A percentile compares a stretch with the other conserved stretches of the same genome.
These are phyloP conservation scores for Leccinum rimulosum DNA, from an alignment of 768 basidiomycete genomes.

Conservation along the genomic window DNA sequence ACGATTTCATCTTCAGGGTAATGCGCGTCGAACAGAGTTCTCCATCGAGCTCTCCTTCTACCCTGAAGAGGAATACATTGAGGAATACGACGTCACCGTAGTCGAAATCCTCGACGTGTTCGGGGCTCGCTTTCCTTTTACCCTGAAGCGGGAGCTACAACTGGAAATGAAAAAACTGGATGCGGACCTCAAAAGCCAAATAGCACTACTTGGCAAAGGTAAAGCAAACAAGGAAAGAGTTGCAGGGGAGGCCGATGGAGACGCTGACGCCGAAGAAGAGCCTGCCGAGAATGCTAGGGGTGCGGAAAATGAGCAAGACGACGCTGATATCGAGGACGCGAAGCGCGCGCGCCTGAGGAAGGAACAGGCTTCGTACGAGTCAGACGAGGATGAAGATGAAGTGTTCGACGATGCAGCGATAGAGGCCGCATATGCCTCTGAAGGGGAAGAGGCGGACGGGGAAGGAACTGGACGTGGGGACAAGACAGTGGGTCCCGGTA, in stretches of 20 bases:
- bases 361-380: conserved; percentile 74
- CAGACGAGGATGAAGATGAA: conserved; percentile 46
- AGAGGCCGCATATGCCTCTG: conserved; percentile 61
- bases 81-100: conserved; percentile 77
- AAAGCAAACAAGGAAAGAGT: conserved; percentile 45
- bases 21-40: conserved; percentile 75
- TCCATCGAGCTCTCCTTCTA: conserved; percentile 82
- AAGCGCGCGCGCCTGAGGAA: conserved; percentile 71
- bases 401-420: conserved; percentile 53
- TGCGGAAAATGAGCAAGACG: conserved; percentile 73
- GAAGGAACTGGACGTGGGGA: conserved; percentile 25
- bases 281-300: conserved; percentile 48
- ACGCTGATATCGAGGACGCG: conserved; percentile 77
- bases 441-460: conserved; percentile 36
- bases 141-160: conserved; percentile 82
- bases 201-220: conserved; percentile 81
- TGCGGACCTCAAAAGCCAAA: conserved; percentile 74
- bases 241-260: conserved; percentile 45
- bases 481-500: conserved; percentile 18
- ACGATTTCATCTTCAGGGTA: conserved; percentile 60
- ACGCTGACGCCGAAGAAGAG: conserved; percentile 53
- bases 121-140: conserved; percentile 73
- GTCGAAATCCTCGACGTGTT: conserved; percentile 73
- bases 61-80: conserved; percentile 76
- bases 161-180: conserved; percentile 84